phyloP scores from a whole-genome alignment of 306 rosid genomes.

The Benincasa hispida region DNA sequence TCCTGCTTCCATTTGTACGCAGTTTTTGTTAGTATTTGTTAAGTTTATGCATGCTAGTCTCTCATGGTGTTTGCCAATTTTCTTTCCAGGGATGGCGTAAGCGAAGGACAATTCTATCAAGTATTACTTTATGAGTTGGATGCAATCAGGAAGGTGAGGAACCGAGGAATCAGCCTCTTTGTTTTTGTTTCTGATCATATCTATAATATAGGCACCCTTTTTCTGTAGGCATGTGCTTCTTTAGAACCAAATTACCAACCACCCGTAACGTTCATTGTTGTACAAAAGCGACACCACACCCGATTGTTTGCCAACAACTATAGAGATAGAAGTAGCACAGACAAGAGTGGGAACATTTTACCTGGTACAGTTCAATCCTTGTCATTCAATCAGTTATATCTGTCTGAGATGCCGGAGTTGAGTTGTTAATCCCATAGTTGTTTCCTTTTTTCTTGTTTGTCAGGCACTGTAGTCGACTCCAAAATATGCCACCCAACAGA shows the following conservation, averaged over 20 bases:
- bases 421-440: not conserved
- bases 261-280: constrained; percentile 83
- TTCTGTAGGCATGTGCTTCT: constrained; percentile 73
- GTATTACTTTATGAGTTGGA: constrained; percentile 79
- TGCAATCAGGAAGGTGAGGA: constrained; percentile 76
- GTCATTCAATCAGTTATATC: not conserved
- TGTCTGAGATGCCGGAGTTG: not conserved
- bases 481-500: constrained; percentile 91
- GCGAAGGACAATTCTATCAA: constrained; percentile 94
- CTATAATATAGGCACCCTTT: not conserved
- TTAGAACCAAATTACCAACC: constrained; percentile 93
- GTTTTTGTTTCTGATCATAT: not conserved
- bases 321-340: constrained; percentile 64
- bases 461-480: constrained; percentile 83
- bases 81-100: constrained; percentile 75
- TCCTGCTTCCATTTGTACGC: not conserved
- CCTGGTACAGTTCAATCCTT: constrained; percentile 42
- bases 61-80: not conserved
- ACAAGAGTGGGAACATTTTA: constrained; percentile 79
- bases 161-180: not conserved
- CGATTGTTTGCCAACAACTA: constrained; percentile 72
- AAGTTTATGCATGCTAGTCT: not conserved
- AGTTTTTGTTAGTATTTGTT: not conserved
- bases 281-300: constrained; percentile 91
- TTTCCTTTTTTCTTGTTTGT: not conserved